Base-by-base conservation (phyloP, 108 stramenopile genomes). In the Poteriospumella lacustris region DNA sequence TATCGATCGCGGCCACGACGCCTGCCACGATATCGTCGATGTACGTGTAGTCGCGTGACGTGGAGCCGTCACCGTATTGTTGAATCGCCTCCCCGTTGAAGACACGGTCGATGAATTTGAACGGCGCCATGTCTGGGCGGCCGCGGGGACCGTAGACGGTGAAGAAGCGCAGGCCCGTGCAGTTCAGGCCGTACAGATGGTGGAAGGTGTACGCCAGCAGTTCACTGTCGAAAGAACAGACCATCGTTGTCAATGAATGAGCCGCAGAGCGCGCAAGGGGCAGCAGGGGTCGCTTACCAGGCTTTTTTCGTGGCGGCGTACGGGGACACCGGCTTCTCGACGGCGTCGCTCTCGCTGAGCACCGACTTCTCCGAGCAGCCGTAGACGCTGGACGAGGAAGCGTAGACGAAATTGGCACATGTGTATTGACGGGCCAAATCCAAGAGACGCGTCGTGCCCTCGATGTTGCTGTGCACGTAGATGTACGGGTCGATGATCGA, bases 11-110 rank as follows among this genome's bases (percentile, higher is more conserved):
- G 19, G 92, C 88, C 2, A 99, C 81, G 33, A 97, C 90, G 1
- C 96, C 95, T 59, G 91, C 87, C 31, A 92, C 94, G 78, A 97
- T 92, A 79, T 95, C 94, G 31, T 82, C 86, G 68, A 97, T 91
- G 82, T 95, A 95, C 0, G 94, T 95, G 82, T 93, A 97, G 76
- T 95, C 94, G 39, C 95, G 90, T 39, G 84, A 85, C 15, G 90
- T 73, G 31, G 9, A 15, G 9, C 94, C 96, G 77, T 95, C 93
- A 42, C 94, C 94, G 83, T 92, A 98, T 85, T 95, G 93, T 77
- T 95, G 90, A 34, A 98, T 88, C 70, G 94, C 92, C 58, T 92
- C 62, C 1, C 97, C 97, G 40, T 91, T 88, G 58, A 84, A 86
- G 40, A 98, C 88, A 33, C 93, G 90, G 85, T 96, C 92, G 62